Base-by-base conservation (phyloP, 495 filamentous ascomycete genomes). In the Trichoderma asperelloides region DNA sequence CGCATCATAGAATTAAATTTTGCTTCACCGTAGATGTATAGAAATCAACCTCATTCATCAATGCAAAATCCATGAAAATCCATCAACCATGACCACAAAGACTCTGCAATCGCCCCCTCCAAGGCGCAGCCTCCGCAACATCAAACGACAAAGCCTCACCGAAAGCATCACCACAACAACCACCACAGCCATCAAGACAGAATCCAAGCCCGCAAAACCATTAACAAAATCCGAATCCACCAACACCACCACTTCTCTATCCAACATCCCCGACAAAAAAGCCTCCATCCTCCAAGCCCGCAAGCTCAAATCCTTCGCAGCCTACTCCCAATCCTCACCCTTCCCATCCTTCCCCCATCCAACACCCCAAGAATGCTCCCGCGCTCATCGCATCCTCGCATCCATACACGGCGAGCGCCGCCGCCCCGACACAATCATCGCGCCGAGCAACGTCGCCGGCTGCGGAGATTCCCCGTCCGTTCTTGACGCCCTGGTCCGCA, bases 381-480 rank as follows among this genome's bases (percentile, higher is more conserved):
- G 87, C 62, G 89, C 94, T 33, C 83, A 87, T 65, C 75, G 78
- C 0, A 80, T 94, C 15, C 83, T 97, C 0, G 79, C 87, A 2
- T 76, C 76, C 27, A 73, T 87, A 0, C 91, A 96, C 72, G 91
- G 91, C 12, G 78, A 85, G 39, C 81, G 88, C 18, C 78, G 77
- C 30, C 78, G 82, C 12, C 91, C 91, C 1, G 77, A 83, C 12
- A 84, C 77, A 0, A 84, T 92, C 16, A 84, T 87, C 1, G 79
- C 82, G 40, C 88, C 93, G 1, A 73, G 87, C 2, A 86, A 85
- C 1, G 84, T 91, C 30, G 85, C 91, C 30, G 92, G 91, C 2
- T 97, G 93, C 72, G 93, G 93, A 39, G 89, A 96, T 74, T 88
- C 93, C 7, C 91, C 91, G 0, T 92, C 88, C 12, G 88, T 96